Evolutionary conservation across 768 basidiomycete species (phyloP).

Genomic region (Lentinula sp.): DNA sequence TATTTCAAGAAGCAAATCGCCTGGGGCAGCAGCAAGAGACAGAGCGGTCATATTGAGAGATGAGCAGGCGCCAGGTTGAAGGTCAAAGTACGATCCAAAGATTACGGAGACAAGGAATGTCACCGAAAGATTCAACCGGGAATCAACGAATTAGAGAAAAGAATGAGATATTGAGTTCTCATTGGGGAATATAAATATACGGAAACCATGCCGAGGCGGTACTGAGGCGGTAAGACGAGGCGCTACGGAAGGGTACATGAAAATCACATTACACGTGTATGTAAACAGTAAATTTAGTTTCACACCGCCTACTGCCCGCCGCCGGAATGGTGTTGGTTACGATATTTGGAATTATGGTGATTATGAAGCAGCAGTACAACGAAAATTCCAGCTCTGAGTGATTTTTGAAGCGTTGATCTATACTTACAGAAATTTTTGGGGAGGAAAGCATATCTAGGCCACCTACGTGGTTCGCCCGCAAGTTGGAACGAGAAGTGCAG

Average conservation of each 20-base stretch:
- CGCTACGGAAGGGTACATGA: not conserved
- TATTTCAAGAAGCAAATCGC: conserved; percentile 65
- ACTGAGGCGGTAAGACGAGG: not conserved
- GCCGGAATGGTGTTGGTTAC: not conserved
- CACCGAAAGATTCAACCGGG: not conserved
- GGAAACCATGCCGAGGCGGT: not conserved
- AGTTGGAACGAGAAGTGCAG: too few species aligned
- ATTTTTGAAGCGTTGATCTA: too few species aligned
- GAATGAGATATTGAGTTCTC: not conserved
- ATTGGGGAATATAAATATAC: not conserved
- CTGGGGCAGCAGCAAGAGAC: conserved; percentile 29
- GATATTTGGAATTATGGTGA: too few species aligned
- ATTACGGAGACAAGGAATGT: not conserved
- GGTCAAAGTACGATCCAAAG: not conserved
- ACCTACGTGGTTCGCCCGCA: too few species aligned
- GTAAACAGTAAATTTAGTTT: not conserved
- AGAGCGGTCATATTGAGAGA: not conserved
- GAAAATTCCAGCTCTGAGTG: too few species aligned
- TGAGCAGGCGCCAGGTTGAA: not conserved
- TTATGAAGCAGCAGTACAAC: too few species aligned
- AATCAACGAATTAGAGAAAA: not conserved
- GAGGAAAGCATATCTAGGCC: too few species aligned
- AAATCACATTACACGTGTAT: not conserved
- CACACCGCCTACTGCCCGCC: not conserved
- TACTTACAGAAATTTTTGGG: too few species aligned